Conservation (phyloP, 2,329 filamentous ascomycete species). For the Apiospora arundinis region DNA sequence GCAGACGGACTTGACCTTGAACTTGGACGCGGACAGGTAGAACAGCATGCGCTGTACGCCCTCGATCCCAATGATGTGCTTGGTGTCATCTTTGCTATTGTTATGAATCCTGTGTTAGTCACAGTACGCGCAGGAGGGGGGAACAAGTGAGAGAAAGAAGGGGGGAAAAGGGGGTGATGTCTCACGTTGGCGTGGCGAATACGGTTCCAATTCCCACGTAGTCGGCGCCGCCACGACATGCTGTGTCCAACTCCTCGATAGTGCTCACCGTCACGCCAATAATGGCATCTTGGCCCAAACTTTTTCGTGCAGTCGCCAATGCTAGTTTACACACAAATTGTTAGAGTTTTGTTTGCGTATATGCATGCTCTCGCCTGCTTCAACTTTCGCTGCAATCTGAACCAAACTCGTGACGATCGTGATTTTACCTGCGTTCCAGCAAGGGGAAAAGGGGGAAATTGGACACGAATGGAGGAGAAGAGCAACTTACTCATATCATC, state of each 20-base stretch:
- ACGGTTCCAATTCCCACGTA: constrained; percentile 93
- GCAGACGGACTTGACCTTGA: constrained; percentile 70
- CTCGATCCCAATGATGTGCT: constrained; percentile 76
- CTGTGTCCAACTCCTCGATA: constrained; percentile 72
- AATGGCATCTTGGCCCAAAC: constrained; percentile 79
- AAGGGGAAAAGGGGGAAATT: constrained; percentile 1
- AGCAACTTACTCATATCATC: constrained; percentile 78
- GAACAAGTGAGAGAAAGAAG: too few species aligned
- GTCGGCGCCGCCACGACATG: constrained; percentile 78
- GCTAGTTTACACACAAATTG: constrained; percentile 45
- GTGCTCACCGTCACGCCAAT: constrained; percentile 89
- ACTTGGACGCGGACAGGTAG: constrained; percentile 57
- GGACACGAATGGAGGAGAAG: background rate
- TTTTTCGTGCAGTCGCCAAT: constrained; percentile 67
- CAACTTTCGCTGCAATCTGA: background rate
- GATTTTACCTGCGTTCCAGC: background rate
- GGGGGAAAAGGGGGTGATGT: background rate
- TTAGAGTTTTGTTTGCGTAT: constrained; percentile 14
- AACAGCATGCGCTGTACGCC: constrained; percentile 72
- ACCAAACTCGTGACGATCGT: background rate
- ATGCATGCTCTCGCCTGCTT: background rate
- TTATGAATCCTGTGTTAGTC: background rate
- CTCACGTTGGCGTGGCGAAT: constrained; percentile 81
- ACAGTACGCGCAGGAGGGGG: background rate
- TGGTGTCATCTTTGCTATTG: constrained; percentile 81